Base-by-base conservation (phyloP, 2,329 filamentous ascomycete species). In the Colletotrichum brevisporum region DNA sequence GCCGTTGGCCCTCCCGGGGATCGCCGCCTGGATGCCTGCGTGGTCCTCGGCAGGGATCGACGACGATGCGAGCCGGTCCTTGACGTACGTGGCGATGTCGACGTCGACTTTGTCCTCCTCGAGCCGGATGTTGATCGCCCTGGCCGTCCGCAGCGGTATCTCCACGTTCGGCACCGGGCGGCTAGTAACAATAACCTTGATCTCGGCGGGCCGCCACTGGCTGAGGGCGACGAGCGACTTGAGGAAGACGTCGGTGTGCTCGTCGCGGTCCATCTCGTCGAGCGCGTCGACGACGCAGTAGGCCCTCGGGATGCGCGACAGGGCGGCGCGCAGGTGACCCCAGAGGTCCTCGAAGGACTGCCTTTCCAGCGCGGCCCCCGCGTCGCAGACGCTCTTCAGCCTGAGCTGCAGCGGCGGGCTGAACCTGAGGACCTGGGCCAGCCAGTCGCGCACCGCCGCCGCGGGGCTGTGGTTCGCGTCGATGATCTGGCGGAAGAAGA, bases 151-250 rank as follows among this genome's bases (percentile, higher is more conserved):
- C 8, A 85, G 72, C 1, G 72, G 67, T 0, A 36, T 52, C 67
- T 84, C 78, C 3, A 80, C 69, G 1, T 24, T 71, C 4, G 74
- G 56, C 3, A 79, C 71, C 1, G 81, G 82, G 0, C 84, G 81
- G 67, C 82, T 84, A 0, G 84, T 85, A 5, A 84, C 76, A 0
- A 84, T 24, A 0, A 85, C 69, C 65, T 85, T 86, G 66, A 84
- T 73, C 8, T 71, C 74, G 0, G 52, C 59, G 1, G 81, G 77
- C 2, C 67, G 71, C 72, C 73, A 75, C 5, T 75, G 68, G 0
- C 78, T 80, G 0, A 85, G 73, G 0, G 69, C 57, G 1, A 73
- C 75, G 0, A 86, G 73, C 2, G 71, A 56, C 3, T 76, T 54
- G 3, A 84, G 67, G 39, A 84, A 83, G 0, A 68, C 48, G 4